phyloP scores from a whole-genome alignment of 1,139 yeast genomes.

The Candida sp. region DNA sequence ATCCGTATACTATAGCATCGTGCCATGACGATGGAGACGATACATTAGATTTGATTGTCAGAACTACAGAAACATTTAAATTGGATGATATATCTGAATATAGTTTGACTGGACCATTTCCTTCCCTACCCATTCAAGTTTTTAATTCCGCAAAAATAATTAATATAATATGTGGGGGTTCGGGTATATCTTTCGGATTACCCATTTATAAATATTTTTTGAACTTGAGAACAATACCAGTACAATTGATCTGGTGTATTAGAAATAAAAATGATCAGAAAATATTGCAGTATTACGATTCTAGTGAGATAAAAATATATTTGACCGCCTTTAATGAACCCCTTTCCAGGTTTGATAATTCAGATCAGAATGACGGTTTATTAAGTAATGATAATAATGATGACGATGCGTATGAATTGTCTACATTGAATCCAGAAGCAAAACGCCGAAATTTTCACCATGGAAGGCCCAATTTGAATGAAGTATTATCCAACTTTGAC shows the following conservation, averaged over 20 bases:
- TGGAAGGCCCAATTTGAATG: slow-evolving; percentile 42
- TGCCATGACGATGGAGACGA: slow-evolving; percentile 9
- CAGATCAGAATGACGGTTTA: slow-evolving; percentile 11
- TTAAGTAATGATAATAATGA: slow-evolving; percentile 4
- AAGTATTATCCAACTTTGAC: slow-evolving; percentile 22
- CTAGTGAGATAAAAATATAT: slow-evolving; percentile 15
- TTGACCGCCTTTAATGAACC: slow-evolving; percentile 21
- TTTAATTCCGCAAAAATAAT: slow-evolving; percentile 48
- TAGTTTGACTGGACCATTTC: slow-evolving; percentile 25
- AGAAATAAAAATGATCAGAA: slow-evolving; percentile 39
- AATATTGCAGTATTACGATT: slow-evolving; percentile 32
- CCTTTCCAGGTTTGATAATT: slow-evolving; percentile 8
- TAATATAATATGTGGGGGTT: slow-evolving; percentile 75
- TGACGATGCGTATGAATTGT: slow-evolving; percentile 15
- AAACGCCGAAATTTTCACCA: slow-evolving; percentile 6
- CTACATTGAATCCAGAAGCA: slow-evolving; percentile 5
- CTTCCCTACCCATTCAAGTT: slow-evolving; percentile 22
- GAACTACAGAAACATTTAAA: slow-evolving; percentile 14
- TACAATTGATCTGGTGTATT: slow-evolving; percentile 51
- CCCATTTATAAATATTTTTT: slow-evolving; percentile 48
- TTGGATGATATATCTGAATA: slow-evolving; percentile 13
- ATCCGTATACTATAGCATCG: slow-evolving; percentile 34
- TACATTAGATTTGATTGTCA: slow-evolving; percentile 23
- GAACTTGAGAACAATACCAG: slow-evolving; percentile 7
- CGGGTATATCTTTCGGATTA: slow-evolving; percentile 78